Evolutionary conservation across 2,329 filamentous ascomycete genomes (phyloP).

Genomic region (Fusarium foetens): DNA sequence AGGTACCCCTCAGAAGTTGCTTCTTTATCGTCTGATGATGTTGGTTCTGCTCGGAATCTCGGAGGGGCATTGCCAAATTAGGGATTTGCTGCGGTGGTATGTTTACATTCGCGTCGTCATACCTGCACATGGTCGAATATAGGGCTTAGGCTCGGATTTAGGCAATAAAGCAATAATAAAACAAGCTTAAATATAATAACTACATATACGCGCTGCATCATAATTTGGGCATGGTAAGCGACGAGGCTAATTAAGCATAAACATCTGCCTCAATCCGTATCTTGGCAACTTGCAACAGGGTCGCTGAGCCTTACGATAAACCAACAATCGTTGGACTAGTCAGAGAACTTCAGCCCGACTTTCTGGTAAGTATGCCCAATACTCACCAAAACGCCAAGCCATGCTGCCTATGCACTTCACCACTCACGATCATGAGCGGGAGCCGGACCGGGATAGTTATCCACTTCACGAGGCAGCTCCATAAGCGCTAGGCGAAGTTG

Average conservation of each 20-base stretch:
- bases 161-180: rapidly evolving
- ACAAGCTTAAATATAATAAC: neutral
- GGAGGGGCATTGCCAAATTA: neutral
- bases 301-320: neutral
- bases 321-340: neutral
- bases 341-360: neutral
- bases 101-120: neutral
- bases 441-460: neutral
- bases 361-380: neutral
- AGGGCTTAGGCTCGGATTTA: neutral
- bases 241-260: neutral
- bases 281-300: no score
- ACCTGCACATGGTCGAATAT: no score
- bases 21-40: neutral
- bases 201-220: neutral
- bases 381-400: neutral
- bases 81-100: neutral
- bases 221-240: neutral
- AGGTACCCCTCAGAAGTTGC: neutral
- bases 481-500: neutral
- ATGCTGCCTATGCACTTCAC: neutral
- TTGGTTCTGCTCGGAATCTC: neutral
- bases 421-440: neutral
- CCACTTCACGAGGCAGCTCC: neutral
- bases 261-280: no score